Evolutionary conservation across 495 filamentous ascomycete species (phyloP).

Genomic region (Penicillium verhagenii): DNA sequence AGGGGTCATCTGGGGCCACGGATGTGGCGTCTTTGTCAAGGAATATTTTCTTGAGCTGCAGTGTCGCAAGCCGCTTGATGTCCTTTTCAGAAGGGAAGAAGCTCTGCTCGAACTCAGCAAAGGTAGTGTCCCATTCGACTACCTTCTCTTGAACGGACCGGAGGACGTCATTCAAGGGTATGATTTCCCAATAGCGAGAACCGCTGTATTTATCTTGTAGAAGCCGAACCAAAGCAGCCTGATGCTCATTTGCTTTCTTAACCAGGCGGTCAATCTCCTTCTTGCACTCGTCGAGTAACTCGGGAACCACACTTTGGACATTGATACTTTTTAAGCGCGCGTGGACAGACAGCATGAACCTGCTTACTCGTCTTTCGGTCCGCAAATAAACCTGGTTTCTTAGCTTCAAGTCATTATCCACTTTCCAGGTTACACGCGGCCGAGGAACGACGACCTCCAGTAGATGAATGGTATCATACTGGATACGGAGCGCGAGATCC

Average conservation of each 20-base stretch:
- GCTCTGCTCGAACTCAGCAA: constrained; percentile 85
- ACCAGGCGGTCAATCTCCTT: constrained; percentile 73
- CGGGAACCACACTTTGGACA: constrained; percentile 82
- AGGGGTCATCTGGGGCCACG: constrained; percentile 51
- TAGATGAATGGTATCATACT: constrained; percentile 87
- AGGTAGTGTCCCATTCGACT: constrained; percentile 87
- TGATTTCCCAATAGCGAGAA: constrained; percentile 94
- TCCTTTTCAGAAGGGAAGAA: constrained; percentile 98
- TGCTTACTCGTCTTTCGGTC: constrained; percentile 73
- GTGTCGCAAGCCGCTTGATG: constrained; percentile 83
- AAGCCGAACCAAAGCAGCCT: constrained; percentile 65
- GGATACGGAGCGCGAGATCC: constrained; percentile 79
- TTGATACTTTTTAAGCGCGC: constrained; percentile 82
- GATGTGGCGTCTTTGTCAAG: constrained; percentile 78
- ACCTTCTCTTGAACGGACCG: constrained; percentile 90
- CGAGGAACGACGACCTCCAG: constrained; percentile 96
- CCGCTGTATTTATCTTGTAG: constrained; percentile 88
- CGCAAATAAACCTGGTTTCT: constrained; percentile 88
- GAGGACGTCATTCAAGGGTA: constrained; percentile 84
- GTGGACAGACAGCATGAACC: constrained; percentile 85
- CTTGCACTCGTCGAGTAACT: constrained; percentile 77
- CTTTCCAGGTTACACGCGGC: constrained; percentile 91
- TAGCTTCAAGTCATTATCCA: constrained; percentile 84
- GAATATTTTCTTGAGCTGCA: constrained; percentile 94
- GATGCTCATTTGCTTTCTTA: constrained; percentile 77